Base-by-base conservation (phyloP, 2,329 filamentous ascomycete species). In the Rhexocercosporidium sp. region DNA sequence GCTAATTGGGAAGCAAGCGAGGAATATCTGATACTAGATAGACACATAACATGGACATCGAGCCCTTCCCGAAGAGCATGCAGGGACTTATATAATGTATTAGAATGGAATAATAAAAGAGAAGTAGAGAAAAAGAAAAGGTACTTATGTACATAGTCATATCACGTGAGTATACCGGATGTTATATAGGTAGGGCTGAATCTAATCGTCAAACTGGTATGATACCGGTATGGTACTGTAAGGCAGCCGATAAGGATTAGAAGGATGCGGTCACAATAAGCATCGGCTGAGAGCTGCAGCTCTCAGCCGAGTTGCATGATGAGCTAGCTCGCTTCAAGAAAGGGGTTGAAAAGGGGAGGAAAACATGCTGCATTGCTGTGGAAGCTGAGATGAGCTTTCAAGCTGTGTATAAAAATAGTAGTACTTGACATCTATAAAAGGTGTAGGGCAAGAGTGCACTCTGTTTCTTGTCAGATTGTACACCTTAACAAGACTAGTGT, bases 161-260 rank as follows among this genome's bases (percentile, higher is more conserved):
- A 59, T 59, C 56, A 46, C 37, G 56, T 29, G 39, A 39, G 31
- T 46, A 59, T 59, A 59, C 18, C 20, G 14, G 37, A 59, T 18
- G n/a, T 59, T 2, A 20, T 59, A 59, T 59, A 37, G 53, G 53
- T 56, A 56, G 53, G 53, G 53, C 53, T 57, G 53, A 57, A 27
- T n/a, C 5, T 4, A 4, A 41, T 22, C 31, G n/a, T 41, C 53
- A 25, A 25, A 57, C 53, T 41, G 31, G 20, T 57, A 5, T 57
- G n/a, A 37, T 39, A 57, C 53, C 20, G 53, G 53, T 57, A n/a
- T n/a, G n/a, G n/a, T n/a, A n/a, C n/a, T n/a, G n/a, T 39, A 11
- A 37, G 12, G 34, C n/a, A 37, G 34, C 22, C 25, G 25, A 14
- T 18, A 51, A 25, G 47, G 25, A 37, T 29, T 25, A 51, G 3